Evolutionary conservation across 495 filamentous ascomycete genomes (phyloP).

Genomic region (Xylaria castorea): DNA sequence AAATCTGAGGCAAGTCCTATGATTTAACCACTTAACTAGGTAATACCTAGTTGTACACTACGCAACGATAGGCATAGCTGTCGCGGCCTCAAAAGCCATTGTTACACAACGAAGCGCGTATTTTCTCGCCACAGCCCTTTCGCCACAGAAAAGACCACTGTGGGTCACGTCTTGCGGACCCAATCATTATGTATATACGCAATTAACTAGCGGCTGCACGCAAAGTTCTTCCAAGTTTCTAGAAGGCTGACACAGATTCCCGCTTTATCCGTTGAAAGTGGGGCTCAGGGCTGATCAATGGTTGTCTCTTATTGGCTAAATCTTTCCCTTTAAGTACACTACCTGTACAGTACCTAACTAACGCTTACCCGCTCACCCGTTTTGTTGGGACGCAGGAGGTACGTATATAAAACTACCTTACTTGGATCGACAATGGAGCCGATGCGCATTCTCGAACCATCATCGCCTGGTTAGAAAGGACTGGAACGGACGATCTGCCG

Average conservation of each 20-base stretch:
- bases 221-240: constrained; percentile 7
- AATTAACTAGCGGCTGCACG: neutral
- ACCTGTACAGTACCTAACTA: neutral
- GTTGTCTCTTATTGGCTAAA: neutral
- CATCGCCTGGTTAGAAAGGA: neutral
- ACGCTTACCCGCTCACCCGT: neutral
- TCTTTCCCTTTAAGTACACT: neutral
- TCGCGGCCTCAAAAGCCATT: neutral
- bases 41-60: no score
- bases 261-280: constrained; percentile 8
- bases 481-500: neutral
- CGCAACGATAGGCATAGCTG: neutral
- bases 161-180: neutral
- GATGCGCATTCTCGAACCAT: constrained; percentile 6
- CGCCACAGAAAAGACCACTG: neutral
- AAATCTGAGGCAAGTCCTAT: no score
- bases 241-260: constrained; percentile 9
- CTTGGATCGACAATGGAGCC: neutral
- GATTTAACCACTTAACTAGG: no score
- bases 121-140: neutral
- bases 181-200: neutral
- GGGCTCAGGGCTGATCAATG: neutral
- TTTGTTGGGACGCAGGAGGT: constrained; percentile 13
- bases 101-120: neutral
- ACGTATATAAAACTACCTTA: neutral